Evolutionary conservation across 495 filamentous ascomycete genomes (phyloP).

Genomic region (Aspergillus sclerotiicarbonarius): DNA sequence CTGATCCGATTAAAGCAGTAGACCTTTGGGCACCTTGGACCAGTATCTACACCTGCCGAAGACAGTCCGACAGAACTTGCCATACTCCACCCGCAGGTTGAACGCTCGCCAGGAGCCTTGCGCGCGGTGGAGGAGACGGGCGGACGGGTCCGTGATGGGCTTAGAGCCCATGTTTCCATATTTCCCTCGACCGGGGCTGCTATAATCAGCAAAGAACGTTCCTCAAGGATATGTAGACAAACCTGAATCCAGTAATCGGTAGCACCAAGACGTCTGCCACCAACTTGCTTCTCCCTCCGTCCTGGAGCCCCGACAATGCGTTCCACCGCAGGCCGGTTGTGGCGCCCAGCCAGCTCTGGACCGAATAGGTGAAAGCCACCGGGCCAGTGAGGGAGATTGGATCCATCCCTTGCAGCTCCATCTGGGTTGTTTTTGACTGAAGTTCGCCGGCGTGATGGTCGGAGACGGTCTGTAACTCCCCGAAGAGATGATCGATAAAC

Average conservation of each 20-base stretch:
- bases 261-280: constrained; percentile 20
- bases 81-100: constrained; percentile 15
- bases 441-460: background rate
- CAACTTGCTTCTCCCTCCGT: constrained; percentile 15
- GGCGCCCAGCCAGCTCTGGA: constrained; percentile 4
- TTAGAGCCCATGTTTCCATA: constrained; percentile 21
- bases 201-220: background rate
- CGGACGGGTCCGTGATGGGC: constrained; percentile 17
- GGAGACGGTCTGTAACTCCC: constrained; percentile 1
- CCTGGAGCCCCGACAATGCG: constrained; percentile 14
- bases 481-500: constrained; percentile 10
- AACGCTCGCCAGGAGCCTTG: constrained; percentile 20
- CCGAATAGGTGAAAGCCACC: constrained; percentile 14
- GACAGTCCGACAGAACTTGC: constrained; percentile 21
- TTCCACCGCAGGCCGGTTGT: constrained; percentile 17
- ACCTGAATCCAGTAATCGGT: constrained; percentile 25
- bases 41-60: constrained; percentile 21
- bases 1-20: no score
- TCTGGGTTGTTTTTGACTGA: background rate
- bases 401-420: constrained; percentile 10
- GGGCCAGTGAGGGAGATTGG: constrained; percentile 20
- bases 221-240: background rate
- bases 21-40: constrained; percentile 9
- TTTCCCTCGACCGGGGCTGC: constrained; percentile 11
- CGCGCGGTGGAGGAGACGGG: constrained; percentile 15